Evolutionary conservation across 345 rosid genomes (phyloP), one percentile per base, ranked within the genome.

Genomic region (Erysimum cheiranthoides): DNA sequence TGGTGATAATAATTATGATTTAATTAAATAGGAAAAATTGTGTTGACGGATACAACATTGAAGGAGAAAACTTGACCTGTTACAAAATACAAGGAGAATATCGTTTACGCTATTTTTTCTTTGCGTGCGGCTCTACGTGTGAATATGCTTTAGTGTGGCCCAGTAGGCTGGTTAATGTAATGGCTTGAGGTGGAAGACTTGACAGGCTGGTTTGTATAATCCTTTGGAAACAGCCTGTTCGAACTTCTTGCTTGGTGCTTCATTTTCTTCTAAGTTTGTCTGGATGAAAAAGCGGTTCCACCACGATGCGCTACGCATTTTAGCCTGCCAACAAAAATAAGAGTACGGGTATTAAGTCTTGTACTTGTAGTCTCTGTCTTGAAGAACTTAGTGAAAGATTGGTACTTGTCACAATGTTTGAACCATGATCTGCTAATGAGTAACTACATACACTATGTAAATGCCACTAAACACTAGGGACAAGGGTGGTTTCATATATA

Each of bases 111-210:
- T 78, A 64, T 71, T 61, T 38, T 45, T 36, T 54, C 30, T 28
- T 68, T 31, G 66, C 17, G 66, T 59, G 39, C 46, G 57, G 39
- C 81, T 78, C 69, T 73, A 73, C 78, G 60, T 73, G 77, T 78
- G 70, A 78, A 59, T 78, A 43, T 78, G 73, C 68, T 76, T 62
- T 72, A 66, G 61, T 78, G 50, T 51, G 42, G 46, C 40, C 10
- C 54, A 65, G 25, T 34, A 50, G 39, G 71, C 50, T 59, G 32
- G 51, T 89, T 83, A 89, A 64, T 82, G 84, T 73, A 82, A 75
- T 56, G 98, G 85, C 51, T 85, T 88, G 59, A 95, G 93, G 78
- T 95, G 99, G 86, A 95, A 95, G 75, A 90, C 85, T 84, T 89
- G 98, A 83, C 99, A 92, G 66, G 81, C 84, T 14, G 98, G 90